Conservation (phyloP, 768 basidiomycete species). For the Suillus spraguei region DNA sequence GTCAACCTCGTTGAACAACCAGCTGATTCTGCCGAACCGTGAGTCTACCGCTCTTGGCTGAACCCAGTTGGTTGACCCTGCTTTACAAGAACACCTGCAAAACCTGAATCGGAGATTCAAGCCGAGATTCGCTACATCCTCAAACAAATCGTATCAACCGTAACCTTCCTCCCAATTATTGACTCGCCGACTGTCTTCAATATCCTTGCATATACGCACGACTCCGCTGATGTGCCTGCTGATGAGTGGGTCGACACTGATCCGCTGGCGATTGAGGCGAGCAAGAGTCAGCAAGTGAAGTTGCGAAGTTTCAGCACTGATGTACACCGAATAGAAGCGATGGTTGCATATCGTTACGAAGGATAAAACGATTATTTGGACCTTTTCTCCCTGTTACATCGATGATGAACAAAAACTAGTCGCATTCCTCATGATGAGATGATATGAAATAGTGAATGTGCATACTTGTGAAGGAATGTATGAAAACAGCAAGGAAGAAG, state of each 20-base stretch:
- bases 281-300: slow-evolving; percentile 93
- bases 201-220: slow-evolving; percentile 92
- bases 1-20: slow-evolving; percentile 79
- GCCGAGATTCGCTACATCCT: slow-evolving; percentile 97
- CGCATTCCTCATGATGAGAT: slow-evolving; percentile 1
- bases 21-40: slow-evolving; percentile 52
- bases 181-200: slow-evolving; percentile 97
- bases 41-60: slow-evolving; percentile 28
- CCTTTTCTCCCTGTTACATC: slow-evolving; percentile 1
- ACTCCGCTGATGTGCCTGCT: slow-evolving; percentile 88
- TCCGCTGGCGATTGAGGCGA: slow-evolving; percentile 88
- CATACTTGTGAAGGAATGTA: slow-evolving; percentile 7
- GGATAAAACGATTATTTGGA: slow-evolving; percentile 44
- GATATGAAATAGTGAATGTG: slow-evolving; percentile 7
- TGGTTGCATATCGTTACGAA: slow-evolving; percentile 97
- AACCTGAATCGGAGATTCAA: slow-evolving; percentile 89
- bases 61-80: slow-evolving; percentile 5
- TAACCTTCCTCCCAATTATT: slow-evolving; percentile 94
- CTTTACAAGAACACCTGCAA: slow-evolving; percentile 48
- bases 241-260: slow-evolving; percentile 97
- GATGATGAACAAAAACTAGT: slow-evolving; percentile 6
- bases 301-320: slow-evolving; percentile 97
- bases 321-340: slow-evolving; percentile 95
- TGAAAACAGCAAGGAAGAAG: slow-evolving; percentile 1
- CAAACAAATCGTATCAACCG: slow-evolving; percentile 97